Evolutionary conservation across 495 filamentous ascomycete species (phyloP).

Genomic region (Aspergillus kassunensis): DNA sequence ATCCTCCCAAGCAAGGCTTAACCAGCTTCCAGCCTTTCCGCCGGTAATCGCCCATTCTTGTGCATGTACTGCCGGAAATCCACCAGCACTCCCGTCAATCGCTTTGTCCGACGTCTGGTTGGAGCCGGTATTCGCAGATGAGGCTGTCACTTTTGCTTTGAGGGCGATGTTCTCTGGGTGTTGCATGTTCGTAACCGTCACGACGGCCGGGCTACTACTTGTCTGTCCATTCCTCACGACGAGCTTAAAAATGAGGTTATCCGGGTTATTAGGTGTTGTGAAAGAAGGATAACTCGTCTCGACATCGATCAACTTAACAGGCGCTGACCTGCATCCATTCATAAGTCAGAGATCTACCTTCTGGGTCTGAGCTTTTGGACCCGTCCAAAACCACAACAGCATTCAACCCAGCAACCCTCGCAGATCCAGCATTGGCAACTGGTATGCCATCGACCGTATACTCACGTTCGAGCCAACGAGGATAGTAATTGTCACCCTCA

Average conservation of each 20-base stretch:
- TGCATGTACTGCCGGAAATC: slow-evolving; percentile 1
- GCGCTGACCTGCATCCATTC: slow-evolving; percentile 5
- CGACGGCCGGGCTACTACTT: background rate
- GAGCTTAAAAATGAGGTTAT: slow-evolving; percentile 4
- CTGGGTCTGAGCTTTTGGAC: background rate
- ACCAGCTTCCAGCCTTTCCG: slow-evolving; percentile 5
- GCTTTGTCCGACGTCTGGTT: slow-evolving; percentile 6
- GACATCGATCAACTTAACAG: background rate
- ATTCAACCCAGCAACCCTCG: background rate
- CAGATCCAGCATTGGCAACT: background rate
- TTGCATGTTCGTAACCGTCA: background rate
- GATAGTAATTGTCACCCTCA: background rate
- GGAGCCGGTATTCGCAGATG: background rate
- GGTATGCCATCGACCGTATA: background rate
- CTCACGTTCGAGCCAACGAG: slow-evolving; percentile 3
- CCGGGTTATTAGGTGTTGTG: background rate
- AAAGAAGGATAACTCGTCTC: background rate
- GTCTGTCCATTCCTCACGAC: background rate
- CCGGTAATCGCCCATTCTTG: slow-evolving; percentile 8
- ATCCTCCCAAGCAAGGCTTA: slow-evolving; percentile 1
- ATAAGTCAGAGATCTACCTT: background rate
- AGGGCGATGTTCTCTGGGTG: slow-evolving; percentile 3
- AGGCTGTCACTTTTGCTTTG: slow-evolving; percentile 4
- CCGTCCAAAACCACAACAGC: slow-evolving; percentile 3
- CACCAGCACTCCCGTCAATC: background rate